Evolutionary conservation across 1,284 basidiomycete species (phyloP).

Genomic region (Erythrobasidium hasegawianum): DNA sequence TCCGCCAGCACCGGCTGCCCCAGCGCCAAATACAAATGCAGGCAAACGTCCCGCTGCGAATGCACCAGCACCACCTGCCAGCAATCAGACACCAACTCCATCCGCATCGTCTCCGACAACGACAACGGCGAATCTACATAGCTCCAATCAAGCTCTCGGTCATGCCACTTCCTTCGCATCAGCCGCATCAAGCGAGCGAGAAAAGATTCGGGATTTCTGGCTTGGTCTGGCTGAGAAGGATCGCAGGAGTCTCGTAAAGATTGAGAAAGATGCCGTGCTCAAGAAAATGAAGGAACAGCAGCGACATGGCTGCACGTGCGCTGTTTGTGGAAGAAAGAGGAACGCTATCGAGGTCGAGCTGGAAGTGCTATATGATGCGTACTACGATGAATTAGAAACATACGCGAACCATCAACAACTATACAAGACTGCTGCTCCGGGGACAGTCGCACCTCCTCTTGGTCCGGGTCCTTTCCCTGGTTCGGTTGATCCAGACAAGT

Average conservation of each 20-base stretch:
- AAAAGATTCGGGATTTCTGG: constrained; percentile 98
- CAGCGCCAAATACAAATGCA: constrained; percentile 18
- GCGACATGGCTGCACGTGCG: constrained; percentile 90
- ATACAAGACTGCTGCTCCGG: constrained; percentile 60
- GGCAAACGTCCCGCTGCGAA: constrained; percentile 12
- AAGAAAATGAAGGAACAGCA: constrained; percentile 99
- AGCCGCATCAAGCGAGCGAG: constrained; percentile 67
- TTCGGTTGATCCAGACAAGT: constrained; percentile 79
- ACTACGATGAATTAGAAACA: constrained; percentile 98
- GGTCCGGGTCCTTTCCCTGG: constrained; percentile 98
- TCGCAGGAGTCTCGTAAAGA: constrained; percentile 81
- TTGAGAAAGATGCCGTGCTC: constrained; percentile 95
- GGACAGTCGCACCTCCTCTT: constrained; percentile 69
- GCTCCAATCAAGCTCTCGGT: neutral
- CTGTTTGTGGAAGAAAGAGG: constrained; percentile 95
- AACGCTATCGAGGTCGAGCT: constrained; percentile 97
- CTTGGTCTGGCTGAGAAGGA: constrained; percentile 82
- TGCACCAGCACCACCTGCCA: constrained; percentile 6
- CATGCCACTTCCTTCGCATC: constrained; percentile 18
- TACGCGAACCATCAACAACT: constrained; percentile 96
- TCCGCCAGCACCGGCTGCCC: constrained; percentile 19
- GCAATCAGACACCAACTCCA: constrained; percentile 1
- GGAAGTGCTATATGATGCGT: constrained; percentile 98
- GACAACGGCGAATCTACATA: neutral
- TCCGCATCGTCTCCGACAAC: neutral